Evolutionary conservation across 345 rosid species (phyloP).

Genomic region (Citrus mangshanensis): DNA sequence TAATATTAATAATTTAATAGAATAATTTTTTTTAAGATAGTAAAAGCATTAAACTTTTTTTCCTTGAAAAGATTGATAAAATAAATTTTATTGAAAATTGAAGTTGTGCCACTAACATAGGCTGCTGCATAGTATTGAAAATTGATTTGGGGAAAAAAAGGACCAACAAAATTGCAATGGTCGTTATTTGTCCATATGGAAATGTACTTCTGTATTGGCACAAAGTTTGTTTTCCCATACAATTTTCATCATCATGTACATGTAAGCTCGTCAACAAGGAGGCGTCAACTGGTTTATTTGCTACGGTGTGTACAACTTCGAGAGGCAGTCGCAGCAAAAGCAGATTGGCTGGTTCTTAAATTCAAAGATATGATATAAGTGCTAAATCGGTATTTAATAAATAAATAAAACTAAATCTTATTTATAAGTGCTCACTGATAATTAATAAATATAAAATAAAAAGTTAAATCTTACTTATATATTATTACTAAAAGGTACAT

Average conservation of each 20-base stretch:
- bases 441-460: no score
- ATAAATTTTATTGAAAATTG: no score
- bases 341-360: slow-evolving; percentile 80
- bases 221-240: not conserved
- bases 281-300: slow-evolving; percentile 84
- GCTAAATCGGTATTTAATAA: no score
- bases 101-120: not conserved
- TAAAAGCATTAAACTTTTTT: no score
- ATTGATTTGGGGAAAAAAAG: not conserved
- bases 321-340: slow-evolving; percentile 73
- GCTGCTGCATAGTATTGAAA: not conserved
- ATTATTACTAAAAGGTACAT: no score
- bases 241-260: not conserved
- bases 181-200: not conserved
- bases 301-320: slow-evolving; percentile 78
- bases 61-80: no score
- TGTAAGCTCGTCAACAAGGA: slow-evolving; percentile 77
- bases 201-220: not conserved
- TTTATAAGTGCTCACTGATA: not conserved
- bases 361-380: slow-evolving; percentile 46
- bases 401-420: slow-evolving; percentile 10
- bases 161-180: not conserved
- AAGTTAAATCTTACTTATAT: no score
- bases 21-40: no score
- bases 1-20: no score